These are phyloP conservation scores for Narthecium ossifragum DNA, from an alignment of 106 monocot species.

Conservation along the genomic window DNA sequence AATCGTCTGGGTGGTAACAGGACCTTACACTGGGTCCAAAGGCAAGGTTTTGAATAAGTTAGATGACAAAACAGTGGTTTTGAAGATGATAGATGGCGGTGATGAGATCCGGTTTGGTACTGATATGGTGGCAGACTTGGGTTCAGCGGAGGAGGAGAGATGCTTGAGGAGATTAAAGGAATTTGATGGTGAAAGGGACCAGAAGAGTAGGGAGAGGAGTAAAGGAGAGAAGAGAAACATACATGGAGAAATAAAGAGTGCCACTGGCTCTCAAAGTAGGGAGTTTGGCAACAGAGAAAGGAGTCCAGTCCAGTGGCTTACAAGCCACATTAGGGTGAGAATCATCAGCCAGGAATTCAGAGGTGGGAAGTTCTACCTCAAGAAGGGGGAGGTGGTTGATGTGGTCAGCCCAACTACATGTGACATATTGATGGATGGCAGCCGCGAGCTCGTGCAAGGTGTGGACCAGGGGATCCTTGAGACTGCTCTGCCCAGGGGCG, in stretches of 20 bases:
- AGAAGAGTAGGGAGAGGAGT: slow-evolving; percentile 3
- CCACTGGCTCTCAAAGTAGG: neutral
- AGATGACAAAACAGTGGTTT: neutral
- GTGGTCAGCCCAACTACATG: slow-evolving; percentile 72
- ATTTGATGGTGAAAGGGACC: neutral
- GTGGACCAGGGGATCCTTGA: slow-evolving; percentile 83
- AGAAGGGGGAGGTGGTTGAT: slow-evolving; percentile 85
- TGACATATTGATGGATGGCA: slow-evolving; percentile 78
- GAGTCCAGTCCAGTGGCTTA: slow-evolving; percentile 46
- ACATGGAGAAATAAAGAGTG: neutral
- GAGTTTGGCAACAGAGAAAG: neutral
- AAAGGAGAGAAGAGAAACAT: slow-evolving; percentile 3
- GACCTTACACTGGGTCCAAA: slow-evolving; percentile 21
- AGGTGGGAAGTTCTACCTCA: slow-evolving; percentile 58
- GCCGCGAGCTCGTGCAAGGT: slow-evolving; percentile 59
- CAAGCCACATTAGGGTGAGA: slow-evolving; percentile 82
- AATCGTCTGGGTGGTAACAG: slow-evolving; percentile 30
- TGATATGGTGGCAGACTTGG: slow-evolving; percentile 22
- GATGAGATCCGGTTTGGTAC: slow-evolving; percentile 24
- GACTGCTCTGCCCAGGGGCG: slow-evolving; percentile 70
- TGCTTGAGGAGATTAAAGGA: slow-evolving; percentile 26
- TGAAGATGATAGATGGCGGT: slow-evolving; percentile 16
- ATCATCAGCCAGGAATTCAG: slow-evolving; percentile 70
- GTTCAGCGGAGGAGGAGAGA: slow-evolving; percentile 33
- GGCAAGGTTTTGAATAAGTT: slow-evolving; percentile 19